Base-by-base conservation (phyloP, 2,329 filamentous ascomycete genomes). In the Pyrenochaeta sp. region DNA sequence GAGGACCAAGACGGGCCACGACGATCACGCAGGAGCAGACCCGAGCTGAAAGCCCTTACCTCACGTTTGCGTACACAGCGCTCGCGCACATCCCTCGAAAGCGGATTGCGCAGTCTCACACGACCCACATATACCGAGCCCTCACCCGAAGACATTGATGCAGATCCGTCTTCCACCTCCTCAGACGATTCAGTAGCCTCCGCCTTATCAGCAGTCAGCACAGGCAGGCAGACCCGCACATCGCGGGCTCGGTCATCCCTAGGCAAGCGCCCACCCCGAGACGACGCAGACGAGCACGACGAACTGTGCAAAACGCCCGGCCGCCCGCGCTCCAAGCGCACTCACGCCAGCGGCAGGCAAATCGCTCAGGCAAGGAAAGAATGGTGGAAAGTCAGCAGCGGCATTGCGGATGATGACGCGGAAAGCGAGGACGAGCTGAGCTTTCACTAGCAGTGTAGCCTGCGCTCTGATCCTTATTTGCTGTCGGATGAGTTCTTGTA, bases 341-440 rank as follows among this genome's bases (percentile, higher is more conserved):
- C 32, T 34, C 42, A 61, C 19, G 46, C 32, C n/a, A 53, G 30
- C 3, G 47, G 15, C 25, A 42, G 50, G 12, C 30, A 19, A 7
- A 19, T 27, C 30, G 28, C 43, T 2, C 36, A 58, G n/a, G 27
- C n/a, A 46, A 39, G 40, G 12, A 58, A 24, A 12, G 44, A 61
- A 30, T 63, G 60, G 62, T 62, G 62, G 59, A 62, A 53, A 45
- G 48, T 56, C 5, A 22, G 27, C 6, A 47, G 46, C 6, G 28
- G 30, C 45, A 42, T 49, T 25, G 37, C 54, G 4, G 47, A 45
- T 4, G 59, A 59, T 22, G 51, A 43, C 25, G 64, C 61, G 4
- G 67, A 61, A 9, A 76, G 73, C 47, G 72, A 75, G 45, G 74
- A 77, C 59, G 74, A 76, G 57, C 52, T 76, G 51, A 72, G 71